phyloP scores from a whole-genome alignment of 2,329 filamentous ascomycete species.

The Albophoma yamanashiensis region DNA sequence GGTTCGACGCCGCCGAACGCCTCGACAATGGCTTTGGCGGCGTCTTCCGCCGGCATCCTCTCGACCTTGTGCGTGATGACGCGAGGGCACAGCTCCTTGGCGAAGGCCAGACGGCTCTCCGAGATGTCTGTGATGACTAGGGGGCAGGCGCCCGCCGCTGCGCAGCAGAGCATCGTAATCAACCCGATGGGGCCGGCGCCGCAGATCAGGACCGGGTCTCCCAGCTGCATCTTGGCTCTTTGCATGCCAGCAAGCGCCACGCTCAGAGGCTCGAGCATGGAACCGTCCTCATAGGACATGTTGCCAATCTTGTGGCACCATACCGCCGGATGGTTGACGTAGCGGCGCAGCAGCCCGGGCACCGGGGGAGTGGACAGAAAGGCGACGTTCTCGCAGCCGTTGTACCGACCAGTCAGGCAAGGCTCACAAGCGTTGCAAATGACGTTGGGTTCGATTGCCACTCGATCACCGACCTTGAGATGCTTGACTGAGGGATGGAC shows the following conservation, averaged over 20 bases:
- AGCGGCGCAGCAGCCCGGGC: slow-evolving; percentile 75
- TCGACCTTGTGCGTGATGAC: slow-evolving; percentile 74
- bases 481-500: slow-evolving; percentile 68
- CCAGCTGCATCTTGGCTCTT: slow-evolving; percentile 67
- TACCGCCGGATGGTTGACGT: slow-evolving; percentile 86
- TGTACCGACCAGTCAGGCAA: slow-evolving; percentile 87
- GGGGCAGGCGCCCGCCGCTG: slow-evolving; percentile 80
- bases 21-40: slow-evolving; percentile 55
- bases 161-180: slow-evolving; percentile 73
- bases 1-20: slow-evolving; percentile 73
- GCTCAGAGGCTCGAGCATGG: slow-evolving; percentile 79
- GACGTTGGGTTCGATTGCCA: slow-evolving; percentile 89
- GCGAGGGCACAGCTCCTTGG: slow-evolving; percentile 69
- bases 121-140: slow-evolving; percentile 94
- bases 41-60: slow-evolving; percentile 55
- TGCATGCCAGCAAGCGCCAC: slow-evolving; percentile 86
- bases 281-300: slow-evolving; percentile 87
- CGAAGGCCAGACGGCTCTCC: slow-evolving; percentile 72
- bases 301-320: slow-evolving; percentile 96
- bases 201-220: slow-evolving; percentile 81
- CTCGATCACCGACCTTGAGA: slow-evolving; percentile 77
- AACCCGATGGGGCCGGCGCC: slow-evolving; percentile 92
- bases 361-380: slow-evolving; percentile 91
- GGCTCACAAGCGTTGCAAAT: slow-evolving; percentile 87
- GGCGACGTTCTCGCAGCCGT: slow-evolving; percentile 76